Evolutionary conservation across 192 early-diverging fungal genomes (phyloP), one percentile per base, ranked within the genome.

Genomic region (Backusella tarrabulga): DNA sequence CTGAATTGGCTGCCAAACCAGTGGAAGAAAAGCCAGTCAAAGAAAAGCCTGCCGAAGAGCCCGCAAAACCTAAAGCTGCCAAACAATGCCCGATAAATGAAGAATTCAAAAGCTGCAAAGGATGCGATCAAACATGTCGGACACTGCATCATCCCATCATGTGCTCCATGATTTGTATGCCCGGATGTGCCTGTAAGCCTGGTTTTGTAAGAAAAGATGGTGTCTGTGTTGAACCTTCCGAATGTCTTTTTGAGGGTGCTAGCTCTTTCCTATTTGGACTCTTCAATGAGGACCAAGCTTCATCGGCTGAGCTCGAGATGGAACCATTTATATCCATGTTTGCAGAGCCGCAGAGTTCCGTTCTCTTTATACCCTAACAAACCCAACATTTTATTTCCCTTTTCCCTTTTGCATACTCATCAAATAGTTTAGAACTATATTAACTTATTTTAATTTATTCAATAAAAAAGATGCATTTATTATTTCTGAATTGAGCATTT

Each of bases 181-280:
- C 56, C 9, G 56, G 56, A 29, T 63, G 56, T 26, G 21, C 23
- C 23, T 63, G 56, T 63, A 29, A 26, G 12, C 4, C 21, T 0
- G 56, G 56, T 11, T 63, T 63, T 63, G 56, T 63, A 63, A 63
- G 56, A 63, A 63, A 63, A 23, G 56, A 63, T 32, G 56, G 21
- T 12, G 56, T 63, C 0, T 63, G 56, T 63, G 56, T 63, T 3
- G 56, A 0, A 63, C 56, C 56, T 29, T 29, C 8, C 3, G 8
- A 63, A 63, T 63, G 56, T 29, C 56, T 11, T 26, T 9, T 63
- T 1, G 9, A 63, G 12, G 29, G 8, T 2, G 3, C 21, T 9
- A 9, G 1, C 1, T n/a, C 21, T 29, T 9, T 29, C 0, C 4
- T 5, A 0, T 63, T 14, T 29, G 21, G 5, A 29, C 3, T 7